Percentiles rank a stretch among this genome's conserved stretches.
Conservation (phyloP, 257 asterid genomes). For the Lycium ferocissimum region DNA sequence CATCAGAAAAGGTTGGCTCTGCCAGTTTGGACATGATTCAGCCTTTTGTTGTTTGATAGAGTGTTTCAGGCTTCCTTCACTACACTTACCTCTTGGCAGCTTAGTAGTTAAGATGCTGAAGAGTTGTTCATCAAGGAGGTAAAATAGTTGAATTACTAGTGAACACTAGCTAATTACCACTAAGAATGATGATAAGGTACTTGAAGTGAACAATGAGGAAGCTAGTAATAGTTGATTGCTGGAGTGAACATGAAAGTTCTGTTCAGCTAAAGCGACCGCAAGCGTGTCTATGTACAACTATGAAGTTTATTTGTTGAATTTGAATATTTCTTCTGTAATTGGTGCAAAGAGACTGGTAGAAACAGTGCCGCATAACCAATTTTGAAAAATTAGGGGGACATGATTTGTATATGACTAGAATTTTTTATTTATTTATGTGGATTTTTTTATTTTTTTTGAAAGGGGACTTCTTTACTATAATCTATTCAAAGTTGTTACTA, state of each 20-base stretch:
- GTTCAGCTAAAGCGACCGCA: not conserved
- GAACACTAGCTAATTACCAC: not conserved
- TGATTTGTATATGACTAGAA: not conserved
- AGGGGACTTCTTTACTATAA: not conserved
- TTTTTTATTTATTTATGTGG: not conserved
- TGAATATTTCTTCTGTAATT: not conserved
- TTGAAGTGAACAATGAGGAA: not conserved
- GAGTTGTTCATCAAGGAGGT: not conserved
- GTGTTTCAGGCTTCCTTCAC: slow-evolving; percentile 15
- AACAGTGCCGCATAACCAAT: not conserved
- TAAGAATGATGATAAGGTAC: not conserved
- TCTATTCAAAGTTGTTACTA: not conserved
- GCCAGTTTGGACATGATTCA: not conserved
- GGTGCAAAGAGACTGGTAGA: not conserved
- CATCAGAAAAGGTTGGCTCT: not conserved
- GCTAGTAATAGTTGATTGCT: not conserved
- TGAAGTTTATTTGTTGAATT: not conserved
- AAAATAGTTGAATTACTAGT: slow-evolving; percentile 3
- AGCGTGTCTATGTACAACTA: not conserved
- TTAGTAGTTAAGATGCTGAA: not conserved
- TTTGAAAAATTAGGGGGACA: not conserved
- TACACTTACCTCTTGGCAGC: not conserved
- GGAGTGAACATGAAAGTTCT: not conserved
- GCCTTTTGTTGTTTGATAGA: slow-evolving; percentile 2
- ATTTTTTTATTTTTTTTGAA: too few species aligned